Percentiles rank a stretch among this genome's conserved stretches.
Evolutionary conservation across 441 rosid genomes (phyloP).

Genomic region (Gossypium schwendimanii): DNA sequence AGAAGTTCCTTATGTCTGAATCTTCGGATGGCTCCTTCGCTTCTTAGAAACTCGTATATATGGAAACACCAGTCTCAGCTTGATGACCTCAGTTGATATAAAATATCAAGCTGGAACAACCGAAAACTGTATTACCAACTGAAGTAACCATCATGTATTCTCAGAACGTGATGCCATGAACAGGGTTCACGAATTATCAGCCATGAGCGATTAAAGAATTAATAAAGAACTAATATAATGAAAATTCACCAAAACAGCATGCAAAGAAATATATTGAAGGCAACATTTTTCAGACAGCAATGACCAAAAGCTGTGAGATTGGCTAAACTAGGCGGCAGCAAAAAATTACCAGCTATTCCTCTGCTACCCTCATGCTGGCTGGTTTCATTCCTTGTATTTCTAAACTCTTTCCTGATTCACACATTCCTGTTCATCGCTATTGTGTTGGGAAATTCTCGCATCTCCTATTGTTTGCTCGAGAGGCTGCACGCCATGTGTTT

Average conservation of each 20-base stretch:
- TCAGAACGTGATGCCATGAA: not conserved
- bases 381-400: conserved; percentile 14
- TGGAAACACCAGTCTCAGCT: conserved; percentile 5
- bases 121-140: conserved; percentile 1
- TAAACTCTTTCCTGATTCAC: conserved; percentile 11
- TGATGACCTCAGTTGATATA: not conserved
- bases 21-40: not conserved
- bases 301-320: not conserved
- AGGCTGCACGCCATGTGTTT: conserved; percentile 9
- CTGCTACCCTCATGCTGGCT: conserved; percentile 14
- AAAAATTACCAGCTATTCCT: conserved; percentile 20
- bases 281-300: not conserved
- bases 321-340: not conserved
- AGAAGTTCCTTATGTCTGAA: not conserved
- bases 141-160: not conserved
- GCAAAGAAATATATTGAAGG: not conserved
- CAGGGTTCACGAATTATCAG: not conserved
- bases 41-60: not conserved
- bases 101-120: conserved; percentile 21
- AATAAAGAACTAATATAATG: not conserved
- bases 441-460: not conserved
- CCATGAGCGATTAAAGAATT: not conserved
- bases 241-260: not conserved
- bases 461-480: conserved; percentile 22
- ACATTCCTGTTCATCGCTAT: conserved; percentile 15